These are phyloP conservation scores for Silene coronaria DNA, from an alignment of 179 eudicot species.

Conservation along the genomic window DNA sequence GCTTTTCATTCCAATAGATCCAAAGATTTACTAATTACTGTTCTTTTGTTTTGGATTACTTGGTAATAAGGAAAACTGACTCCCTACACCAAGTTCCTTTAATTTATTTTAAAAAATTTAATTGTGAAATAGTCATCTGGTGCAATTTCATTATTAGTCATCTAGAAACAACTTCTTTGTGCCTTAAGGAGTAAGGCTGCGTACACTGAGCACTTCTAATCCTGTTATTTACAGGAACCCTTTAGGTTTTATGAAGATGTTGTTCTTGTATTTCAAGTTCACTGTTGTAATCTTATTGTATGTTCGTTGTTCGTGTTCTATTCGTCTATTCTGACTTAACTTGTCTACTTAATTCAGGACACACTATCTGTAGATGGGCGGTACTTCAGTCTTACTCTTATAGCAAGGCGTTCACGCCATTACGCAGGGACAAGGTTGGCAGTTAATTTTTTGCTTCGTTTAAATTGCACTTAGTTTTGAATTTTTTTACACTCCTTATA, in stretches of 20 bases:
- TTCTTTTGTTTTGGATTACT: background rate
- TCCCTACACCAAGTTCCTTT: background rate
- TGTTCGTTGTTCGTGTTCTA: background rate
- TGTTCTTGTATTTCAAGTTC: background rate
- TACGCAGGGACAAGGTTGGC: constrained; percentile 94
- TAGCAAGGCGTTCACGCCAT: constrained; percentile 92
- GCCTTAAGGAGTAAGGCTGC: no score
- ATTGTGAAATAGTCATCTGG: background rate
- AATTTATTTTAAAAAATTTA: no score
- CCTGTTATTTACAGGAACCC: background rate
- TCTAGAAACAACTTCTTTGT: no score
- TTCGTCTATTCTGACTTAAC: constrained; percentile 6
- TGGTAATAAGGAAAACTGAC: no score
- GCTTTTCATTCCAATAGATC: background rate
- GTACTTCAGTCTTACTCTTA: constrained; percentile 60
- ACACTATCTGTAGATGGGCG: constrained; percentile 60
- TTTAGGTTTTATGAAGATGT: background rate
- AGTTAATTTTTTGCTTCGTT: constrained; percentile 12
- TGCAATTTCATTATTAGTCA: background rate
- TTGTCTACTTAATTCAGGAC: constrained; percentile 38
- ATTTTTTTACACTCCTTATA: background rate
- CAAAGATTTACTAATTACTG: background rate
- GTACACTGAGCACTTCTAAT: no score
- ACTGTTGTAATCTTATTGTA: background rate
- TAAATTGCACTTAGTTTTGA: background rate